These are phyloP conservation scores for Takakia lepidozioides DNA, from an alignment of 225 moss, liverwort and hornwort species.

Conservation along the genomic window DNA sequence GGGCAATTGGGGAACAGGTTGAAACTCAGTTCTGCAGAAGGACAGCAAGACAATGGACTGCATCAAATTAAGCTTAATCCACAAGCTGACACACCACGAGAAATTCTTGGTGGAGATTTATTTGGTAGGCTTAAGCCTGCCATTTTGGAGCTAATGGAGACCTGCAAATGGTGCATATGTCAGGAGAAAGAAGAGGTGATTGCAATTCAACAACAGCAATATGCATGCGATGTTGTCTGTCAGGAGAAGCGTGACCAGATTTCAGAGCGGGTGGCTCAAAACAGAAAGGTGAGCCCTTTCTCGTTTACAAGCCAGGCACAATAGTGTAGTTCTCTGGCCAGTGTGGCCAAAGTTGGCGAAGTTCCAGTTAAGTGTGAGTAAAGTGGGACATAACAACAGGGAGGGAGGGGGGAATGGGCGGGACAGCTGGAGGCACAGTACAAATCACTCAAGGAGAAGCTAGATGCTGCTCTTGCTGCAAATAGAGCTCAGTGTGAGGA, in stretches of 20 bases:
- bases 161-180: constrained; percentile 37
- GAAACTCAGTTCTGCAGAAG: constrained; percentile 47
- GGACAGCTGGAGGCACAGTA: constrained; percentile 53
- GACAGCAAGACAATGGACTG: constrained; percentile 27
- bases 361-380: background rate
- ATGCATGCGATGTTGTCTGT: constrained; percentile 41
- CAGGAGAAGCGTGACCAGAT: constrained; percentile 58
- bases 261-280: constrained; percentile 23
- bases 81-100: constrained; percentile 45
- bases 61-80: constrained; percentile 60
- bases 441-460: constrained; percentile 54
- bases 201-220: constrained; percentile 40
- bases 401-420: constrained; percentile 2
- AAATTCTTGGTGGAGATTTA: constrained; percentile 50
- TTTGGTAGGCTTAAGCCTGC: constrained; percentile 58
- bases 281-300: constrained; percentile 30
- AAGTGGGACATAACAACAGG: background rate
- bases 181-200: constrained; percentile 56
- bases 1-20: constrained; percentile 19
- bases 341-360: too few species aligned
- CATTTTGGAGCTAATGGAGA: constrained; percentile 60
- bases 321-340: background rate
- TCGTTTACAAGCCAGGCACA: background rate
- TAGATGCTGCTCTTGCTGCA: constrained; percentile 26
- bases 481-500: constrained; percentile 46